Evolutionary conservation across 2,329 filamentous ascomycete genomes (phyloP), one percentile per base, ranked within the genome.

Genomic region (Aspergillus neoniger): DNA sequence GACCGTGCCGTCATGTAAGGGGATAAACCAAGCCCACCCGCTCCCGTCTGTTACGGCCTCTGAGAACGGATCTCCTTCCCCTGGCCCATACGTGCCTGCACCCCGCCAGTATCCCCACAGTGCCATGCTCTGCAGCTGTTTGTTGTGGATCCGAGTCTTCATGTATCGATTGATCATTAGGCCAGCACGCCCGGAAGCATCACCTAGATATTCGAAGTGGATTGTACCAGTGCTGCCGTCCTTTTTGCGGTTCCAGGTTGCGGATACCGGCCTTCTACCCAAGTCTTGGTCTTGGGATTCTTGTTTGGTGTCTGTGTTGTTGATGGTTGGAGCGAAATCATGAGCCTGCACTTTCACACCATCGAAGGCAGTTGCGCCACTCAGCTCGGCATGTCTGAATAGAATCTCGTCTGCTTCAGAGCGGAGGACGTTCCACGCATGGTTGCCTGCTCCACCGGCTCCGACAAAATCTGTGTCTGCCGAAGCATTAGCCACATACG

Each of bases 21-120:
- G 82, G 55, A 85, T 83, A 55, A 73, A 72, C 81, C 81, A 85
- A 15, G 60, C 69, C 82, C 81, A 84, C n/a, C 82, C 82, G 58
- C 79, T 83, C 1, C 57, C 75, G 65, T 84, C 81, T 72, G 43
- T 39, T 6, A 62, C 9, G 7, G 60, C 55, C 43, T 62, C 60
- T 5, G 52, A 62, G 25, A 43, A 59, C 3, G 60, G 60, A 12
- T 19, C n/a, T 5, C 51, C 38, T 8, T 23, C 58, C 14, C 52
- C 28, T 3, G 17, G 19, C 7, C 51, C 56, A 25, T 62, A 58
- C 6, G 43, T 28, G 2, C 44, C 39, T 15, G 32, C 50, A 49
- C 55, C 72, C 56, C 77, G 76, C 75, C 76, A 84, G 65, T 84
- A 84, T 0, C 67, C 76, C 81, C 81, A 84, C 57, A 64, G 78